Evolutionary conservation across 441 rosid genomes (phyloP), one percentile per base, ranked within the genome.

Genomic region (Croton laevigatus): DNA sequence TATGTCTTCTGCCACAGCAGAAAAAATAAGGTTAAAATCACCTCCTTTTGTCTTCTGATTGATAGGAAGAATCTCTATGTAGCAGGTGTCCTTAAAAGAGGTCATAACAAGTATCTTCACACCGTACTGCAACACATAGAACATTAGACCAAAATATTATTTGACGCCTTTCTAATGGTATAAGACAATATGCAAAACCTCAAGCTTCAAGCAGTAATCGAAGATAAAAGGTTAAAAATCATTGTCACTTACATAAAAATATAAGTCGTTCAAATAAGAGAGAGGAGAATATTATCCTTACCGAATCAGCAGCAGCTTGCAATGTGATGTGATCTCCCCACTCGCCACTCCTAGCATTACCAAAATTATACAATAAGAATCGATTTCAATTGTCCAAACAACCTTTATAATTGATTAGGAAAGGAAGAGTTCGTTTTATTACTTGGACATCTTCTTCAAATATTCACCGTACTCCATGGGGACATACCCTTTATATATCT

Each of bases 251-350:
- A 52, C 9, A 36, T 42, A 62, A 49, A 51, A 17, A 10, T 11
- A 37, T 13, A 36, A 8, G 6, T 17, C 10, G 11, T 38, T 7
- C 37, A 23, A 17, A 23, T 22, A 20, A 40, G 32, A 27, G 32
- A 27, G 2, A 27, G 44, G 52, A 10, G 34, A 4, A 32, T 6
- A 8, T 59, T 27, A 20, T 20, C 46, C 79, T 55, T 84, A 94
- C 98, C 65, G 73, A 76, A 85, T 94, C 98, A n/a, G 98, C 94
- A 64, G 97, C 97, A 63, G 98, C 98, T 73, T 94, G 98, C 84
- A 94, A 81, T 11, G 98, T 87, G 44, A 94, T 89, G 55, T 94
- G 98, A 78, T 94, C 98, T 1, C 97, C 98, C 98, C 97, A 94
- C 70, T 89, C 96, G 32, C 97, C 94, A 44, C 74, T 79, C 85